Evolutionary conservation across 768 basidiomycete genomes (phyloP), one percentile per base, ranked within the genome.

Genomic region (Hygrocybe punicea): DNA sequence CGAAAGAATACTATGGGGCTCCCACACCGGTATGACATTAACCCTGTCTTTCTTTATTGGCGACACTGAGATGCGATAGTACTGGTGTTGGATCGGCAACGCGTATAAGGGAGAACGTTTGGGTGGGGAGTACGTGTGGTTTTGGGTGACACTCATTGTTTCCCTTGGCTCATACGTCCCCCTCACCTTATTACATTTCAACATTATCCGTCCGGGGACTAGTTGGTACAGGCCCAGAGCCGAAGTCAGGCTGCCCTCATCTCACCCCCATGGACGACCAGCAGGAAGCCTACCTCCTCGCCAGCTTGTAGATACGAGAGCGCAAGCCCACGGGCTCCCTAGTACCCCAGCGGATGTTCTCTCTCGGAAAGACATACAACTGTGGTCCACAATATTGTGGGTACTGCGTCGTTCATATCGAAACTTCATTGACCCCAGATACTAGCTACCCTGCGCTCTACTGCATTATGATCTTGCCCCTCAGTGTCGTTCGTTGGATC

Each of bases 71-170:
- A 13, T 23, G 42, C 16, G 40, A 44, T 34, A 56, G 55, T 56
- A 56, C 29, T 56, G 55, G 55, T 56, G 55, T 13, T 56, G 55
- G 55, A 47, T 56, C 24, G 55, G 55, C 45, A 24, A 13, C 24
- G 16, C 14, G 19, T 56, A 21, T 35, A 47, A 47, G n/a, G 14
- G 34, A 3, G 13, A 47, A 14, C 44, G 55, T 9, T 23, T 56
- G 5, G 55, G 23, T n/a, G n/a, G 23, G 44, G 55, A 56, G 33
- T 56, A 56, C 29, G 19, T 49, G 19, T 56, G 55, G 55, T 37
- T 56, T 4, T 56, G 55, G 55, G n/a, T 56, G 46, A 49, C 55
- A 4, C 45, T 56, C 25, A 10, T 56, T 2, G 24, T 7, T 33
- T 56, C 55, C 17, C 21, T 49, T 21, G 11, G 25, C 24, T 16